Evolutionary conservation across 805 yeast genomes (phyloP).

Genomic region (Hyphopichia homilentoma): DNA sequence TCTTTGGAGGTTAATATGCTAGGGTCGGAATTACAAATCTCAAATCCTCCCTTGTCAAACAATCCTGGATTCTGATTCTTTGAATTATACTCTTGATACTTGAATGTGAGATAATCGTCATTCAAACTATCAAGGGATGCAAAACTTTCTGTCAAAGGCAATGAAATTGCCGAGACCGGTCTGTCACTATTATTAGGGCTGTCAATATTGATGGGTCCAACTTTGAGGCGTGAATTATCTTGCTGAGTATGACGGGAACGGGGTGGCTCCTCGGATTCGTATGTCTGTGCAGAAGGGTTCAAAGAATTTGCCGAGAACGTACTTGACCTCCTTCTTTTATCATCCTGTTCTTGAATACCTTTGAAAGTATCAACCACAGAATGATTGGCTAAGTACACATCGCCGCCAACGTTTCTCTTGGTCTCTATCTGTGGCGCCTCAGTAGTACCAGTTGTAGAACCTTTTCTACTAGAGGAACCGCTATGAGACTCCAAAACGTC

Average conservation of each 20-base stretch:
- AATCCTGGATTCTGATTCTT: conserved; percentile 3
- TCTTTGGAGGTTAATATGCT: background rate
- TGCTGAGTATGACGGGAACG: conserved; percentile 10
- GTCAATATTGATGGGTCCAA: conserved; percentile 30
- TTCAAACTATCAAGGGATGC: conserved; percentile 74
- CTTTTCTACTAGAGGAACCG: conserved; percentile 23
- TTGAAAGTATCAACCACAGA: conserved; percentile 40
- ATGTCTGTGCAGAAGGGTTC: conserved; percentile 4
- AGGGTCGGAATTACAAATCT: conserved; percentile 1
- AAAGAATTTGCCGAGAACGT: conserved; percentile 12
- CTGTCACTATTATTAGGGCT: conserved; percentile 16
- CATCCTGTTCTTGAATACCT: conserved; percentile 39
- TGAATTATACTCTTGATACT: conserved; percentile 31
- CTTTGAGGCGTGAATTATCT: conserved; percentile 14
- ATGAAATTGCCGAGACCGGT: conserved; percentile 66
- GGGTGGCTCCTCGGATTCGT: conserved; percentile 2
- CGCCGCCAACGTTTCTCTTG: conserved; percentile 43
- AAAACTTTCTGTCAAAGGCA: conserved; percentile 70
- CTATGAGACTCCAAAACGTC: conserved; percentile 32
- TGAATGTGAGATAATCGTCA: conserved; percentile 47
- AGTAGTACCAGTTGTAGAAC: conserved; percentile 23
- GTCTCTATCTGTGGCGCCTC: conserved; percentile 45
- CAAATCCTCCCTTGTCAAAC: conserved; percentile 1
- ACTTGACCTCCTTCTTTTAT: conserved; percentile 34
- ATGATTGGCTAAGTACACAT: conserved; percentile 39